Conservation (phyloP, 331 rosid species). For the Quercus lobata region DNA sequence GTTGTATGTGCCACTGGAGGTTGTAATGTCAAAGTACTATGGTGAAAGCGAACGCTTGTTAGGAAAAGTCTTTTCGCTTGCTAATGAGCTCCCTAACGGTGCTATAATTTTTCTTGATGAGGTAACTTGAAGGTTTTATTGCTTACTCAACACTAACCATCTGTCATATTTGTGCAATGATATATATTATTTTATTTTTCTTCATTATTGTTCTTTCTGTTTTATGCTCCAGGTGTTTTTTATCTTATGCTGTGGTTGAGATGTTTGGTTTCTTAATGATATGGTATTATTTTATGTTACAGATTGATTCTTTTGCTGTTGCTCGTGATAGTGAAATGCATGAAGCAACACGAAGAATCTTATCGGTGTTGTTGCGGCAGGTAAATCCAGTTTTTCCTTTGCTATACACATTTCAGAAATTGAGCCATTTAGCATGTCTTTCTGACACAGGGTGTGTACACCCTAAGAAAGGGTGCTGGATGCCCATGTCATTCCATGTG, state of each 20-base stretch:
- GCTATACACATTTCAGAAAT: neutral
- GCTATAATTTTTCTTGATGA: conserved; percentile 88
- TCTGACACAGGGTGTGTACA: neutral
- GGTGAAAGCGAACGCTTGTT: conserved; percentile 91
- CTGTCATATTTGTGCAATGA: neutral
- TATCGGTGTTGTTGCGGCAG: conserved; percentile 78
- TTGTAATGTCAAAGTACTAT: conserved; percentile 72
- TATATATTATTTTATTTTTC: neutral
- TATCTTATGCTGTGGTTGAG: neutral
- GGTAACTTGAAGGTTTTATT: conserved; percentile 40
- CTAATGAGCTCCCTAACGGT: conserved; percentile 67
- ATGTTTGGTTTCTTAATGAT: neutral
- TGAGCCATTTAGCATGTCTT: neutral
- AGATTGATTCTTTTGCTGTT: conserved; percentile 84
- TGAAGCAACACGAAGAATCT: conserved; percentile 82
- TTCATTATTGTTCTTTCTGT: neutral
- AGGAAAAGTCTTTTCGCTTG: conserved; percentile 80
- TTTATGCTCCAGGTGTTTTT: neutral
- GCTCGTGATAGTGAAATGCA: conserved; percentile 78
- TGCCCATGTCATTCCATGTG: neutral
- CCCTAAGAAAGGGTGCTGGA: neutral
- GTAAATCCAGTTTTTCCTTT: conserved; percentile 30
- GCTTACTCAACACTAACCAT: neutral
- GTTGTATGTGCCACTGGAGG: conserved; percentile 87
- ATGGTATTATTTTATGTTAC: neutral